Evolutionary conservation across 192 early-diverging fungal genomes (phyloP).

Genomic region (Dispira simplex): DNA sequence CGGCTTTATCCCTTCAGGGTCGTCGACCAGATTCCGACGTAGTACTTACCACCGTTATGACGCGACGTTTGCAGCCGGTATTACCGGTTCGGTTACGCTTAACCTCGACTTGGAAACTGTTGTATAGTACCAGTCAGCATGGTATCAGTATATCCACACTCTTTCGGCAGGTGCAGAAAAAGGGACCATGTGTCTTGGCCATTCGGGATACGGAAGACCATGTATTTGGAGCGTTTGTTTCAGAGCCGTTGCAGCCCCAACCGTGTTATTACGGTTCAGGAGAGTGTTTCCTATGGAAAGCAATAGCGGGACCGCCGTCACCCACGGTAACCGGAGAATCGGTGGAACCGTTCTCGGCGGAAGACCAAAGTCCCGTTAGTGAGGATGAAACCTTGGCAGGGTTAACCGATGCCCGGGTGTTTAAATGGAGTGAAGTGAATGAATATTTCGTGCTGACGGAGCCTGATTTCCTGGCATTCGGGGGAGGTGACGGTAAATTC

Average conservation of each 20-base stretch:
- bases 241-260: slow-evolving; percentile 41
- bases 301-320: background rate
- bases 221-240: slow-evolving; percentile 68
- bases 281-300: slow-evolving; percentile 38
- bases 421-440: slow-evolving; percentile 59
- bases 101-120: slow-evolving; percentile 56
- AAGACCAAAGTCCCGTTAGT: background rate
- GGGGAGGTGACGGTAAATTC: slow-evolving; percentile 61
- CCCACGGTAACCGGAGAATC: background rate
- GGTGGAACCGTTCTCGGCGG: background rate
- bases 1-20: slow-evolving; percentile 1
- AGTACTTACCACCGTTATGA: background rate
- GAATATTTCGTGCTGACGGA: slow-evolving; percentile 67
- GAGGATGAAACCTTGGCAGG: background rate
- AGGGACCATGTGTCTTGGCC: slow-evolving; percentile 51
- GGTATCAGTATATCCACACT: slow-evolving; percentile 81
- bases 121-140: slow-evolving; percentile 89
- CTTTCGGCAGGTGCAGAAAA: slow-evolving; percentile 39
- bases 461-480: slow-evolving; percentile 56
- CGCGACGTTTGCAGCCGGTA: slow-evolving; percentile 46
- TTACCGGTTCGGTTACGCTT: slow-evolving; percentile 67
- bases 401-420: slow-evolving; percentile 28
- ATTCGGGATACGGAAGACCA: slow-evolving; percentile 46
- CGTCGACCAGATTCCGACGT: slow-evolving; percentile 10
- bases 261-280: slow-evolving; percentile 69